phyloP scores from a whole-genome alignment of 2,329 filamentous ascomycete species.

The Neopestalotiopsis rosae region DNA sequence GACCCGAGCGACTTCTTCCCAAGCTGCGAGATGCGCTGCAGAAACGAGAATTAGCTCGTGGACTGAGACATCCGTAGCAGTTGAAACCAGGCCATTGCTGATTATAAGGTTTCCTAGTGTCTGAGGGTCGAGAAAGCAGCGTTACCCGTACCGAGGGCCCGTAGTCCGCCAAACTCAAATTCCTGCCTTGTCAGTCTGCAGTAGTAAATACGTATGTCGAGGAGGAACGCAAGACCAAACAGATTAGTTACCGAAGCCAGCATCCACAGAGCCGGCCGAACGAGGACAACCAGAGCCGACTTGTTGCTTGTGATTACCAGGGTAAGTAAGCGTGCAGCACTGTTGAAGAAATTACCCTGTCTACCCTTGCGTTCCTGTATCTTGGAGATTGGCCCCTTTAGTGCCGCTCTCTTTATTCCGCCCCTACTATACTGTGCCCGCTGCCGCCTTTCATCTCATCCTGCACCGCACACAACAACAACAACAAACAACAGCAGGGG shows the following conservation, averaged over 20 bases:
- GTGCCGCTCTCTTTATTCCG: not conserved
- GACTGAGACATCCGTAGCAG: constrained; percentile 9
- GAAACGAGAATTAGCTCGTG: constrained; percentile 9
- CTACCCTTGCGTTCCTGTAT: not conserved
- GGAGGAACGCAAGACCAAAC: constrained; percentile 10
- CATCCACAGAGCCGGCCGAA: constrained; percentile 8
- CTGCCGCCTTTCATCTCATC: not conserved
- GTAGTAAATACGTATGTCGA: not conserved
- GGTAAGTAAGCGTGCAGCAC: constrained; percentile 9
- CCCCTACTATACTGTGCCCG: not conserved
- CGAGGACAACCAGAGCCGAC: constrained; percentile 12
- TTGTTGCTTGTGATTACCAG: constrained; percentile 1
- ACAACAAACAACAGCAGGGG: not conserved
- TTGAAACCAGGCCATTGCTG: constrained; percentile 15
- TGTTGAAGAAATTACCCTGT: not conserved
- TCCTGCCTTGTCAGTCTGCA: constrained; percentile 9
- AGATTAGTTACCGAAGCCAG: constrained; percentile 11
- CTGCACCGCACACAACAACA: not conserved
- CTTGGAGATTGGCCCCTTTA: not conserved
- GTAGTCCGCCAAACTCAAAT: constrained; percentile 11
- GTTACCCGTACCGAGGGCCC: constrained; percentile 14
- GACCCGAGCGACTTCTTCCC: not conserved
- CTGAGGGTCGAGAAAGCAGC: constrained; percentile 7
- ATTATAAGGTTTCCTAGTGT: constrained; percentile 15
- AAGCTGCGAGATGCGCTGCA: constrained; percentile 4